Base-by-base conservation (phyloP, 331 rosid genomes). In the Cucumis variabilis region DNA sequence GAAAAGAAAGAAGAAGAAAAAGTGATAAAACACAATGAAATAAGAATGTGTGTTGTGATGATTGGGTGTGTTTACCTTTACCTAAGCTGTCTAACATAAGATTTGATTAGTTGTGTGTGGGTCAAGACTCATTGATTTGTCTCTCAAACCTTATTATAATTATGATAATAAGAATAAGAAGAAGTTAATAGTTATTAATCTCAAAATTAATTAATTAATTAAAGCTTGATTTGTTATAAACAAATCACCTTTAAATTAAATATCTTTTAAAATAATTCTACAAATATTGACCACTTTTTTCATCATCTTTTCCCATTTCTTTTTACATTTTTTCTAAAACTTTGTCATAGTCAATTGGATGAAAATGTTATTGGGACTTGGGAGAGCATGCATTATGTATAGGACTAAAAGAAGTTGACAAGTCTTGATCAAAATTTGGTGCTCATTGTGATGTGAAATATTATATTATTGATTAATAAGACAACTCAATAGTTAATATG, bases 1-100 rank as follows among this genome's bases (percentile, higher is more conserved):
- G 28, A 74, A 37, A 37, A 0, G 4, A 27, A 25, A 25, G 25
- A 16, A 70, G 15, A 28, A 30, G 19, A 17, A 76, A 76, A n/a
- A 46, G 30, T 12, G 13, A 76, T 44, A n/a, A 77, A 77, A 77
- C 13, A 6, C 1, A 23, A 77, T 48, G 21, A 77, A 77, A 7
- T 77, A 79, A 25, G 67, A 55, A 79, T 79, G 84, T 79, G 84
- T 50, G 44, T 79, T 53, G 84, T 79, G 84, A 53, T 79, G 84
- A 79, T 79, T 79, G 84, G 68, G 20, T 53, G 84, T 25, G 84
- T 79, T 55, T 79, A 46, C 68, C 84, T 79, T 79, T 79, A 79
- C 27, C 67, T 78, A 21, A 76, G 62, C 82, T 76, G 19, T 76
- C 62, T 77, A 77, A 77, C 58, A n/a, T n/a, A 77, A 79, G 65